phyloP scores from a whole-genome alignment of 2,329 filamentous ascomycete genomes.

The Pseudocercospora eumusae region DNA sequence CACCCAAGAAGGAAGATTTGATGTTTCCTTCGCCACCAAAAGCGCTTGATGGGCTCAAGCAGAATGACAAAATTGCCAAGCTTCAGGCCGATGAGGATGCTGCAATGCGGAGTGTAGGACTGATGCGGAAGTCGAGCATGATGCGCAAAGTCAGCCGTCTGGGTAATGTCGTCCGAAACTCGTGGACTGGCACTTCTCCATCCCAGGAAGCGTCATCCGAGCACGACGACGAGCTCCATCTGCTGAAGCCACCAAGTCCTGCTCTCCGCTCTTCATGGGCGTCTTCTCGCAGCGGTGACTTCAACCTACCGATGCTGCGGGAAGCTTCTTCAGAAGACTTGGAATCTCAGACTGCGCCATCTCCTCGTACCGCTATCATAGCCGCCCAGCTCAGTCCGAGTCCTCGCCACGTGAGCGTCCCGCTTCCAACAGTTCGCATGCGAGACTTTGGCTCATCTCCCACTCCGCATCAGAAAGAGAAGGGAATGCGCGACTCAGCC shows the following conservation, averaged over 20 bases:
- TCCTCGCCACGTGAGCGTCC: constrained; percentile 15
- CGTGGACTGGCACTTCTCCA: constrained; percentile 6
- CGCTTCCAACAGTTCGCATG: constrained; percentile 11
- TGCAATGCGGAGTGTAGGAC: constrained; percentile 24
- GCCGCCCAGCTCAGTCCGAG: constrained; percentile 13
- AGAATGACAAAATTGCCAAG: constrained; percentile 13
- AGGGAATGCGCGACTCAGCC: not conserved
- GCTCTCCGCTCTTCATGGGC: not conserved
- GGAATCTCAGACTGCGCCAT: not conserved
- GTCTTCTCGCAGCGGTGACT: constrained; percentile 8
- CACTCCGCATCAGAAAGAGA: constrained; percentile 2
- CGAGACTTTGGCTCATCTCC: constrained; percentile 1
- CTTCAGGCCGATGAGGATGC: constrained; percentile 22
- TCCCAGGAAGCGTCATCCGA: constrained; percentile 7
- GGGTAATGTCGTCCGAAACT: constrained; percentile 19
- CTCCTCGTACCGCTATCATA: constrained; percentile 11
- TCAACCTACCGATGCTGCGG: constrained; percentile 20
- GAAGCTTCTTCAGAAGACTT: constrained; percentile 23
- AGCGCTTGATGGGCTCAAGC: constrained; percentile 31
- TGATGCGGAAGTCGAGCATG: constrained; percentile 23
- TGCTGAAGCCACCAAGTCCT: constrained; percentile 3
- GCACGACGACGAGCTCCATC: not conserved
- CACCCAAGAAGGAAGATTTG: constrained; percentile 20
- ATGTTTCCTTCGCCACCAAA: constrained; percentile 34
- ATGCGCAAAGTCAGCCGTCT: constrained; percentile 18